Evolutionary conservation across 495 filamentous ascomycete genomes (phyloP).

Genomic region (Talaromyces adpressus): DNA sequence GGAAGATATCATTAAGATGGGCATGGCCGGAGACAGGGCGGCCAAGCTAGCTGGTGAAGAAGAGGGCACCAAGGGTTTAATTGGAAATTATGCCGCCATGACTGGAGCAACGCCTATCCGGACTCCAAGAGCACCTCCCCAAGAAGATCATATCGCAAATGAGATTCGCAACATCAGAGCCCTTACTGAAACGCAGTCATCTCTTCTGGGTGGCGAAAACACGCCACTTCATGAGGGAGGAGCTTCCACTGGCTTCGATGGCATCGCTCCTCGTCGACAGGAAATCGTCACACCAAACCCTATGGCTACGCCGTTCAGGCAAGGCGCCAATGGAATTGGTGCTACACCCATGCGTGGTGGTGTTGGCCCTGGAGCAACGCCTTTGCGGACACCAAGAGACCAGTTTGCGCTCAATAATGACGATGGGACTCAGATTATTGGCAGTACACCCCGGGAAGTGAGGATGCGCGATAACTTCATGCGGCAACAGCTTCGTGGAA

Average conservation of each 20-base stretch:
- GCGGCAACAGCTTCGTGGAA: conserved; percentile 57
- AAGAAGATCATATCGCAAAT: conserved; percentile 92
- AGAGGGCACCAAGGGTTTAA: conserved; percentile 79
- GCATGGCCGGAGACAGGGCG: conserved; percentile 87
- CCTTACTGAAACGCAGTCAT: conserved; percentile 92
- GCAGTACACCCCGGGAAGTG: conserved; percentile 71
- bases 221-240: conserved; percentile 76
- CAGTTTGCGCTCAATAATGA: conserved; percentile 76
- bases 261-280: conserved; percentile 73
- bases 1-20: conserved; percentile 98
- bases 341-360: conserved; percentile 61
- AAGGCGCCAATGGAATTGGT: conserved; percentile 58
- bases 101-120: conserved; percentile 81
- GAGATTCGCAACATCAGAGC: conserved; percentile 93
- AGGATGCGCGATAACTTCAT: conserved; percentile 65
- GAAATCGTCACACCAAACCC: conserved; percentile 87
- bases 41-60: conserved; percentile 65
- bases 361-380: conserved; percentile 66
- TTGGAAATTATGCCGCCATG: conserved; percentile 77
- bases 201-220: conserved; percentile 88
- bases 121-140: conserved; percentile 81
- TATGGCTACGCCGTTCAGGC: conserved; percentile 82
- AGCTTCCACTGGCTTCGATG: conserved; percentile 82
- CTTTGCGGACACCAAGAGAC: conserved; percentile 86
- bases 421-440: conserved; percentile 54